A percentile compares a stretch with the other conserved stretches of the same genome.
Conservation (phyloP, 2,329 filamentous ascomycete species). For the Epichloe typhina region DNA sequence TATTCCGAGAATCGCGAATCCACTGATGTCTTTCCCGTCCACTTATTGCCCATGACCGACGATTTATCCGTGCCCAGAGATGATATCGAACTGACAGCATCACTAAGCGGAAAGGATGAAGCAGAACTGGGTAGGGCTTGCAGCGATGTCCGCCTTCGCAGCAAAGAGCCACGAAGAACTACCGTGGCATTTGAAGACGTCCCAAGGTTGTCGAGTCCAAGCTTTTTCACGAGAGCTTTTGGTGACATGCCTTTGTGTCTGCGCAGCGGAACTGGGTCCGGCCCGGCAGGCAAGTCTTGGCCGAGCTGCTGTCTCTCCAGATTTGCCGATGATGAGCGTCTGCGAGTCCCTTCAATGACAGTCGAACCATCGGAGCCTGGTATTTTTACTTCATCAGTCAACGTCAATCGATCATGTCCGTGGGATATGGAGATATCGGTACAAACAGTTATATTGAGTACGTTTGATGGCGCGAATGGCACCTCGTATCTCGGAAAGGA, state of each 20-base stretch:
- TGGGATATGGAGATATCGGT: not conserved
- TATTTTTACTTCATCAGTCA: not conserved
- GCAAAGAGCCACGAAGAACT: conserved; percentile 12
- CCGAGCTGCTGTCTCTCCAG: not conserved
- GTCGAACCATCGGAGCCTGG: conserved; percentile 14
- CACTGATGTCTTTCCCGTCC: conserved; percentile 21
- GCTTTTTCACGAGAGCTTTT: conserved; percentile 14
- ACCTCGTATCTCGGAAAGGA: conserved; percentile 22
- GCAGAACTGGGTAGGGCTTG: conserved; percentile 11
- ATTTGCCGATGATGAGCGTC: conserved; percentile 1
- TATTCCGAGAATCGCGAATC: conserved; percentile 17
- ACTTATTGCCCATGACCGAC: conserved; percentile 13
- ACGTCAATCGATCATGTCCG: not conserved
- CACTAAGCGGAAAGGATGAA: conserved; percentile 10
- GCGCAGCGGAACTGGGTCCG: not conserved
- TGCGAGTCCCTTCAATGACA: conserved; percentile 6
- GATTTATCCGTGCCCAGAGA: conserved; percentile 15
- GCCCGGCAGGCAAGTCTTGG: not conserved
- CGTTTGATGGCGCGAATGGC: conserved; percentile 21
- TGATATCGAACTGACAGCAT: conserved; percentile 13
- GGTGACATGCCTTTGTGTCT: conserved; percentile 11
- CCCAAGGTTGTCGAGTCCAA: conserved; percentile 14
- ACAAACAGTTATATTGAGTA: conserved; percentile 15
- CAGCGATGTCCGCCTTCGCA: conserved; percentile 14
- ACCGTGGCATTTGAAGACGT: conserved; percentile 17